These are phyloP conservation scores for Mortierella hygrophila DNA, from an alignment of 192 early-diverging fungal genomes.

Conservation along the genomic window DNA sequence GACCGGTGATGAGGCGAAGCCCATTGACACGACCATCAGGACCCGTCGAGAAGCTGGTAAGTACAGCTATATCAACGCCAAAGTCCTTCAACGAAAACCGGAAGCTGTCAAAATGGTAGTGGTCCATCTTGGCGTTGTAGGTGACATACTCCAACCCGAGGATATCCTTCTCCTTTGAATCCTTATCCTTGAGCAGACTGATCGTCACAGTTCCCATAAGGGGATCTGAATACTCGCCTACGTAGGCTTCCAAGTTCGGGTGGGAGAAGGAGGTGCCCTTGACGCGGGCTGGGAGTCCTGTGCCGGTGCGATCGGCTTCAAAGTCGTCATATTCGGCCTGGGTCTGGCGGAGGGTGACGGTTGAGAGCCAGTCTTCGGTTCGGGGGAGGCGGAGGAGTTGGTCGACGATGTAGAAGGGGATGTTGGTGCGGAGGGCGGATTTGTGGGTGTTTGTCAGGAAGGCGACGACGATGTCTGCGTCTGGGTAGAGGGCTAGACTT, in stretches of 20 bases:
- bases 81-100: background rate
- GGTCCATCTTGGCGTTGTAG: background rate
- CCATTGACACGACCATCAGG: background rate
- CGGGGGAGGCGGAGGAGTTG: background rate
- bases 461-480: slow-evolving; percentile 6
- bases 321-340: background rate
- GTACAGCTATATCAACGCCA: background rate
- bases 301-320: background rate
- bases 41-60: background rate
- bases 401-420: slow-evolving; percentile 2
- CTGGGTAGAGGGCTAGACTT: background rate
- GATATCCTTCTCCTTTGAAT: background rate
- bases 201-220: background rate
- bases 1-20: background rate
- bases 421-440: background rate
- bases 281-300: background rate
- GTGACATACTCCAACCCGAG: background rate
- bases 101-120: background rate
- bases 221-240: background rate
- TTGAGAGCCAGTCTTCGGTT: background rate
- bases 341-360: background rate
- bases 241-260: background rate
- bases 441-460: slow-evolving; percentile 3
- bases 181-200: background rate
- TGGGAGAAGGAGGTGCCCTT: background rate